These are phyloP conservation scores for Boletus mariae DNA, from an alignment of 1,284 basidiomycete species.

Conservation along the genomic window DNA sequence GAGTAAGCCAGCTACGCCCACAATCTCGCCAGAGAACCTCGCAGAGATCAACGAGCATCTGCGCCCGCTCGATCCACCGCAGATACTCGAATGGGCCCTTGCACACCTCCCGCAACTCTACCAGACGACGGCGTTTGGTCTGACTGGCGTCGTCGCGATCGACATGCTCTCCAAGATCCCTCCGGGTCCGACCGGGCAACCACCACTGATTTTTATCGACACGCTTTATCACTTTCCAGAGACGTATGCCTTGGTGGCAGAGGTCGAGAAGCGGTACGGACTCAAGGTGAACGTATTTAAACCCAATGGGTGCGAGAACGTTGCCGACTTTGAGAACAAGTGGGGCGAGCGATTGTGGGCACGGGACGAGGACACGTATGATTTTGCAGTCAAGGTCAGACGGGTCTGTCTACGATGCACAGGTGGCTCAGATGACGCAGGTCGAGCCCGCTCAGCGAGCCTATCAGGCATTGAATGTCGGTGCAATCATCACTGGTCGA, in stretches of 20 bases:
- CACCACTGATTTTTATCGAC: conserved; percentile 88
- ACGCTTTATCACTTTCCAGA: conserved; percentile 96
- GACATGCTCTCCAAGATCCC: conserved; percentile 89
- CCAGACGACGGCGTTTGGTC: conserved; percentile 92
- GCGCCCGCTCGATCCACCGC: conserved; percentile 63
- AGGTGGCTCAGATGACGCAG: conserved; percentile 36
- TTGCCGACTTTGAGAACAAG: conserved; percentile 76
- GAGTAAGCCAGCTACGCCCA: conserved; percentile 25
- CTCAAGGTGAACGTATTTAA: conserved; percentile 76
- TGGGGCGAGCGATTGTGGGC: conserved; percentile 89
- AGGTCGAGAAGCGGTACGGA: conserved; percentile 75
- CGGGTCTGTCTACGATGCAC: not conserved
- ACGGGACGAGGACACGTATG: conserved; percentile 84
- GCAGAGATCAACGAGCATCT: conserved; percentile 73
- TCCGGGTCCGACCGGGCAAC: conserved; percentile 34
- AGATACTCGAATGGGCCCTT: conserved; percentile 82
- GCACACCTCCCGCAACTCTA: conserved; percentile 75
- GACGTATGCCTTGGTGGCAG: conserved; percentile 84
- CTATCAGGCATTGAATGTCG: conserved; percentile 78
- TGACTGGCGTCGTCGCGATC: conserved; percentile 87
- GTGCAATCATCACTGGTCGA: conserved; percentile 91
- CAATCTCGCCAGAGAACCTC: conserved; percentile 60
- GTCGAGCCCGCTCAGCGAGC: conserved; percentile 92
- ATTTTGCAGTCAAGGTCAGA: conserved; percentile 87
- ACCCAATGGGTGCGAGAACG: conserved; percentile 70